A percentile compares a stretch with the other conserved stretches of the same genome.
These are phyloP conservation scores for Thraustochytrium sp. DNA, from an alignment of 352 stramenopile genomes.

Conservation along the genomic window DNA sequence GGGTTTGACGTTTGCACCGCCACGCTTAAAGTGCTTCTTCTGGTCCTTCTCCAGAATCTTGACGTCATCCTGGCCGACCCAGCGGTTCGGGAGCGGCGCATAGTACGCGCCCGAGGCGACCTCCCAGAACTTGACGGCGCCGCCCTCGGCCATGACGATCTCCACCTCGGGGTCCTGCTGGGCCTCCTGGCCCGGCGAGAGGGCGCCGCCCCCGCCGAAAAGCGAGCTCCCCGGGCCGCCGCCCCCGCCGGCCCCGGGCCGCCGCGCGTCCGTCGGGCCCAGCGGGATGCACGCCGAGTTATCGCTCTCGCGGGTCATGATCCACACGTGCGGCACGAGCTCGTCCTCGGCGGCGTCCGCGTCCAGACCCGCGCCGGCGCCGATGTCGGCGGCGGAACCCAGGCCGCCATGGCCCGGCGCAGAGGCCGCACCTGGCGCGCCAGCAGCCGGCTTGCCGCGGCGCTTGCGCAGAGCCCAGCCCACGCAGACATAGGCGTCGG, in stretches of 20 bases:
- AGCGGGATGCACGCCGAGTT: neutral
- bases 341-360: too few species aligned
- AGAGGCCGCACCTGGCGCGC: too few species aligned
- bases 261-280: neutral
- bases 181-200: too few species aligned
- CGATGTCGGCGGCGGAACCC: neutral
- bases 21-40: neutral
- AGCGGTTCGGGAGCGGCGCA: conserved; percentile 17
- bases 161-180: too few species aligned
- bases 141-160: neutral
- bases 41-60: neutral
- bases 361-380: neutral
- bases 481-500: conserved; percentile 32
- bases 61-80: conserved; percentile 11
- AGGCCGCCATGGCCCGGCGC: neutral
- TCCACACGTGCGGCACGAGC: conserved; percentile 13
- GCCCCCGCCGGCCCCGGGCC: too few species aligned
- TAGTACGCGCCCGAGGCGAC: neutral
- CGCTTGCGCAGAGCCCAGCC: conserved; percentile 3
- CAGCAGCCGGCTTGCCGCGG: neutral
- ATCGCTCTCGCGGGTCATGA: conserved; percentile 35
- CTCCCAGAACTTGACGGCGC: conserved; percentile 38
- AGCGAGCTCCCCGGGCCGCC: too few species aligned
- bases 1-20: neutral
- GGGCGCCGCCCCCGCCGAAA: too few species aligned